Conservation (phyloP, 2,329 filamentous ascomycete genomes). For the Akanthomyces uredinophilus region DNA sequence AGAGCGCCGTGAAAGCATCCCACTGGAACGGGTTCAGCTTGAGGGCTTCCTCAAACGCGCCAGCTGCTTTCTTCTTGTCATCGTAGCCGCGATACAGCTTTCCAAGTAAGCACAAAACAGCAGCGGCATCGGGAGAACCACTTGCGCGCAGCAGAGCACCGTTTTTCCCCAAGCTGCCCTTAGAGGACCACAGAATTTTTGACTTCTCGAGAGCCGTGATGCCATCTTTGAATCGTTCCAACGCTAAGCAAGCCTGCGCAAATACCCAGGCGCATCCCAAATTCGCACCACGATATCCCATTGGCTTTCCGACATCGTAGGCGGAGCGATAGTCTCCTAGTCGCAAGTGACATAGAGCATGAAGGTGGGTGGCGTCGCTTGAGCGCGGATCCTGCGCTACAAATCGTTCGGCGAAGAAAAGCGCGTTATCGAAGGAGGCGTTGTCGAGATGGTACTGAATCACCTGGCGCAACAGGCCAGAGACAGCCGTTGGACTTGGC, state of each 20-base stretch:
- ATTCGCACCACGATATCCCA: constrained; percentile 67
- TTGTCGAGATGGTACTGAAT: constrained; percentile 79
- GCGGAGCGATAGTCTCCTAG: constrained; percentile 80
- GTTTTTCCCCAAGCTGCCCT: constrained; percentile 77
- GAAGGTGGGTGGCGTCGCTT: constrained; percentile 73
- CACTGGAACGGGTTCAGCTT: constrained; percentile 95
- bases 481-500: constrained; percentile 45
- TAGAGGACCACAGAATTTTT: constrained; percentile 67
- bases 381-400: constrained; percentile 77
- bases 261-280: constrained; percentile 87
- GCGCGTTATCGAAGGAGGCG: constrained; percentile 78
- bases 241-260: constrained; percentile 77
- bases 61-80: constrained; percentile 74
- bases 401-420: constrained; percentile 87
- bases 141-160: constrained; percentile 69
- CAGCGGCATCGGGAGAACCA: constrained; percentile 70
- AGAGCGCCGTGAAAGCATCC: constrained; percentile 89
- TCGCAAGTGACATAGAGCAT: constrained; percentile 79
- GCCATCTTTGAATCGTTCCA: constrained; percentile 77
- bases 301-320: constrained; percentile 72
- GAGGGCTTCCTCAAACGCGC: constrained; percentile 81
- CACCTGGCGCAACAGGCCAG: constrained; percentile 52
- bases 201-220: constrained; percentile 79
- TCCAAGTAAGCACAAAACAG: constrained; percentile 76
- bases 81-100: constrained; percentile 83